Base-by-base conservation (phyloP, 306 rosid genomes). In the Hippophae tibetana region DNA sequence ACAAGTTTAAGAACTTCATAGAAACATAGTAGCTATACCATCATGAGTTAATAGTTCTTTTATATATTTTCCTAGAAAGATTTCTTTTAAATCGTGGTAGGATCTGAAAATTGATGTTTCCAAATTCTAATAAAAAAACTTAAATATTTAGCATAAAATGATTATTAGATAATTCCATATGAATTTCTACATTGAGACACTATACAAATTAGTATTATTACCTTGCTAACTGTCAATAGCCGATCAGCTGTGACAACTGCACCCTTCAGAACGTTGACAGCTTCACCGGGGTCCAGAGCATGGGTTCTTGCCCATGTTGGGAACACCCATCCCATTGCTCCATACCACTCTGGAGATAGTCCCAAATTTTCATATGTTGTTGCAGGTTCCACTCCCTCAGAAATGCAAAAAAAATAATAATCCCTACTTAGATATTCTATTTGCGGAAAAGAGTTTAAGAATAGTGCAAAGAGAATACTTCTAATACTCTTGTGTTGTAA, bases 261-360 rank as follows among this genome's bases (percentile, higher is more conserved):
- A 61, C 97, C 95, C 83, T 89, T 89, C 7, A 89, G 72, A 74
- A 86, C 76, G 74, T 86, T 89, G 70, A 89, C 95, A 58, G 97
- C 85, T 82, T 84, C 87, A 11, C 97, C 97, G 7, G 62, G 72
- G 80, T 89, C 97, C 56, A 89, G 92, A 76, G 97, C 97, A 78
- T 89, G 97, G 8, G 74, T 64, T 78, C 97, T 86, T 54, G 97
- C 95, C 97, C 97, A 89, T 46, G 62, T 73, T 52, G 95, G 97
- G 73, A 86, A 86, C 49, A 89, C 95, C 92, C 95, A 89, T 69
- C 64, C 95, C 65, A 89, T 18, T 54, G 97, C 95, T 72, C 88
- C 97, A 59, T 54, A 68, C 97, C 97, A 89, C 60, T 89, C 92
- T 40, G 58, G 48, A 70, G 97, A 89, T 31, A 89, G 76, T 65